phyloP scores from a whole-genome alignment of 2,329 filamentous ascomycete species.

The Cordyceps tenuipes region DNA sequence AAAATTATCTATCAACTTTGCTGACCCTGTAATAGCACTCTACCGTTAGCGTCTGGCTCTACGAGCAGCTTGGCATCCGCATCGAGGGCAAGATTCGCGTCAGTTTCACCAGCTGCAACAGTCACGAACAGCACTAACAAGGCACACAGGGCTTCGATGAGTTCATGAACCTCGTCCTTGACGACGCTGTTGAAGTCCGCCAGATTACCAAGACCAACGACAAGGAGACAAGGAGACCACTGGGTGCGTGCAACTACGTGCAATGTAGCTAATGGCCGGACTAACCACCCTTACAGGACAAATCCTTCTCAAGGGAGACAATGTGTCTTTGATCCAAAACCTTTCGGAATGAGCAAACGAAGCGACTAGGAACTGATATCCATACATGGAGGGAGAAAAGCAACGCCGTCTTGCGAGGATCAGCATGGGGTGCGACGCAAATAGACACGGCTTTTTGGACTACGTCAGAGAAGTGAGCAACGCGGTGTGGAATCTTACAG shows the following conservation, averaged over 20 bases:
- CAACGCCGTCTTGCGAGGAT: not conserved
- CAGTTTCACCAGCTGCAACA: conserved; percentile 24
- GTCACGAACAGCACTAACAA: conserved; percentile 55
- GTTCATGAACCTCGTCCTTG: conserved; percentile 97
- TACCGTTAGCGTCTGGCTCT: conserved; percentile 90
- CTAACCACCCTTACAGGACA: conserved; percentile 48
- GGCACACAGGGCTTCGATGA: conserved; percentile 86
- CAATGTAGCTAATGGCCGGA: not conserved
- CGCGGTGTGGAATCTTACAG: not conserved
- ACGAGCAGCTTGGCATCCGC: conserved; percentile 86
- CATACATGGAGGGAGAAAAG: not conserved
- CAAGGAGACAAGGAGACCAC: conserved; percentile 65
- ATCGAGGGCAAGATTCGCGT: conserved; percentile 97
- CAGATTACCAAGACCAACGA: conserved; percentile 70
- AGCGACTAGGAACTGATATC: conserved; percentile 23
- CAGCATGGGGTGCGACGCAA: not conserved
- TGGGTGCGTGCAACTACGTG: conserved; percentile 50
- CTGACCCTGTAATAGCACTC: conserved; percentile 47
- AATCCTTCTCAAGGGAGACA: conserved; percentile 81
- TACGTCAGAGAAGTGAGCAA: not conserved
- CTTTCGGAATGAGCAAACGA: conserved; percentile 40
- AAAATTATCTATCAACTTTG: not conserved
- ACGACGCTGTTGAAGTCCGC: conserved; percentile 90
- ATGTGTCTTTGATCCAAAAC: conserved; percentile 71
- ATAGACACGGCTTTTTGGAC: conserved; percentile 2